Base-by-base conservation (phyloP, 768 basidiomycete species). In the Boletus huronensis region DNA sequence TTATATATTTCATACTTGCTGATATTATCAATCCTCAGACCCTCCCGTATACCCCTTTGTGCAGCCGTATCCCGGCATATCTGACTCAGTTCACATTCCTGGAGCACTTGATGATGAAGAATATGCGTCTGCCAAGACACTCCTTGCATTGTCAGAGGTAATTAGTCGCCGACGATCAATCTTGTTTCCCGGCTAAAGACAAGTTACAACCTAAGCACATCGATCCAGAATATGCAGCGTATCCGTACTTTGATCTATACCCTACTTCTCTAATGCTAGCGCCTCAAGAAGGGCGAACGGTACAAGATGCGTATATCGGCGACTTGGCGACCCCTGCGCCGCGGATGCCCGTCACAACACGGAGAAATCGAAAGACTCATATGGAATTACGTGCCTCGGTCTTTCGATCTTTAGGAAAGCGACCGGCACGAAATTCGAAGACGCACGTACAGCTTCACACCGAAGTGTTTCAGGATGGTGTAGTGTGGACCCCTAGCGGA, bases 391-490 rank as follows among this genome's bases (percentile, higher is more conserved):
- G 58, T 25, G n/a, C 39, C 19, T 31, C 43, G 16, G 57, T 54
- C 38, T 55, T 54, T 50, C 58, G 26, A 23, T 48, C 9, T 23
- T 46, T 54, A 41, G 57, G 42, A 36, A 64, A 56, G 29, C 51
- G 14, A 25, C 58, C 26, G 1, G 54, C 34, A 29, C 55, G 44
- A 34, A 39, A 26, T 5, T 26, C 70, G 59, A 76, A 67, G 54
- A 68, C 67, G 21, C 76, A 77, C 42, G 39, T 49, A 19, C 65
- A 74, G 13, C 67, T 76, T 10, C 74, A 75, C 46, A 25, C 32
- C 2, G 59, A 64, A 25, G 67, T 75, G 6, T 76, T 74, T 32
- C 61, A 61, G 28, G 55, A 64, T 19, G 67, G 62, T 5, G 34
- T 59, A n/a, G 63, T 65, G 7, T 61, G 61, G 55, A 67, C 71